Evolutionary conservation across 2,329 filamentous ascomycete species (phyloP).

Genomic region (Thielaviopsis populi): DNA sequence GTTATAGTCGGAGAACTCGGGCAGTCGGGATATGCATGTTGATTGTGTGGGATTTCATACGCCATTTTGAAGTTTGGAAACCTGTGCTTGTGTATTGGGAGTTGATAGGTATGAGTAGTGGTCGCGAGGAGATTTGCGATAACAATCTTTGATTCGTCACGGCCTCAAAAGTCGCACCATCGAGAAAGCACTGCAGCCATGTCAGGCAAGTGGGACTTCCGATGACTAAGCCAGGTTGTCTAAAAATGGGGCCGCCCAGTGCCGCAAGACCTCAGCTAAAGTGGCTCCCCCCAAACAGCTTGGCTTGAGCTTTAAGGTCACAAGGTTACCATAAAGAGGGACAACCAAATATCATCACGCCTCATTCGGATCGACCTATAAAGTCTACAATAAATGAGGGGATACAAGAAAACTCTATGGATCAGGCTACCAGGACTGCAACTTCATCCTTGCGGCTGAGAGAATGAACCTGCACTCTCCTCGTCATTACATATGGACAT

Average conservation of each 20-base stretch:
- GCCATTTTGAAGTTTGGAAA: constrained; percentile 26
- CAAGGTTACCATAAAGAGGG: background rate
- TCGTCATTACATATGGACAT: constrained; percentile 8
- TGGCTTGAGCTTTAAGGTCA: background rate
- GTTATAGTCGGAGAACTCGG: background rate
- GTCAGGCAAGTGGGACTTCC: background rate
- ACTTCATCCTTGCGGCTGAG: constrained; percentile 7
- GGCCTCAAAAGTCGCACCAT: constrained; percentile 12
- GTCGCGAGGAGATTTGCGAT: constrained; percentile 1
- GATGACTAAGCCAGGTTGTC: constrained; percentile 10
- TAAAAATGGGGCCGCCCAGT: constrained; percentile 3
- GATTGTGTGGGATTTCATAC: constrained; percentile 20
- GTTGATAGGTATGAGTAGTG: constrained; percentile 2
- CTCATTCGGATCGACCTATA: background rate
- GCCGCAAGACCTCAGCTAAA: background rate
- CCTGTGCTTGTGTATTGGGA: background rate
- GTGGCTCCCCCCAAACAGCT: background rate
- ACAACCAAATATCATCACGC: background rate
- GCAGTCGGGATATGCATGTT: background rate
- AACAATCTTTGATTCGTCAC: background rate
- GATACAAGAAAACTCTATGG: background rate
- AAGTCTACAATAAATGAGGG: background rate
- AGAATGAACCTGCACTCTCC: constrained; percentile 13
- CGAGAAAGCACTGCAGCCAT: constrained; percentile 5
- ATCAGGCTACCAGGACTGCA: constrained; percentile 1